Percentiles rank a stretch among this genome's conserved stretches.
phyloP scores from a whole-genome alignment of 495 filamentous ascomycete species.

The Penicillium lividum region DNA sequence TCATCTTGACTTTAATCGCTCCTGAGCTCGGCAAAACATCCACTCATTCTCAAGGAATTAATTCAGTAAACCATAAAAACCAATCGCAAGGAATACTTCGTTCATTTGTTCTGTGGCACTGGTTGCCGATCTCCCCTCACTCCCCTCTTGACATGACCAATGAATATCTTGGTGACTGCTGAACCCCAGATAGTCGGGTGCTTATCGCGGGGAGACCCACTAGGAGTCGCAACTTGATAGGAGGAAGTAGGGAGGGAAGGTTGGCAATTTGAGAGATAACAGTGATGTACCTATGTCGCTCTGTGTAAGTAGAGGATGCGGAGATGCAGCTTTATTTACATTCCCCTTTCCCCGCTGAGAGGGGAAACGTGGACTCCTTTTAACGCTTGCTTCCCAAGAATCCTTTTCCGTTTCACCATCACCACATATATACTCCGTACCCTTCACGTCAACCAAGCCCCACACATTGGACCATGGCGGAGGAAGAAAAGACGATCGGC shows the following conservation, averaged over 20 bases:
- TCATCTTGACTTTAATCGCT: not conserved
- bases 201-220: constrained; percentile 30
- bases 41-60: not conserved
- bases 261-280: constrained; percentile 1
- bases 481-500: constrained; percentile 22
- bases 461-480: constrained; percentile 20
- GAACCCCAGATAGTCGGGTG: constrained; percentile 25
- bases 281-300: not conserved
- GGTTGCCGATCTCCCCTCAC: constrained; percentile 27
- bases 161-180: constrained; percentile 1
- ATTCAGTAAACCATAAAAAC: not conserved
- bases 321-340: not conserved
- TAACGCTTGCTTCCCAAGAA: not conserved
- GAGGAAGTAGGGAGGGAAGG: constrained; percentile 1
- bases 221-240: constrained; percentile 16
- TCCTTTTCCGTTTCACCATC: not conserved
- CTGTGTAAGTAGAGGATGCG: not conserved
- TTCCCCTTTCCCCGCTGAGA: not conserved
- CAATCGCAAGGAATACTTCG: not conserved
- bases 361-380: not conserved
- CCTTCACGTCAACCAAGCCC: not conserved
- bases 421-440: not conserved
- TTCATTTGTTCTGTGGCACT: not conserved
- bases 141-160: constrained; percentile 20
- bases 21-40: constrained; percentile 1